Conservation (phyloP, 768 basidiomycete species). For the Brasilioporus rufonigricans region DNA sequence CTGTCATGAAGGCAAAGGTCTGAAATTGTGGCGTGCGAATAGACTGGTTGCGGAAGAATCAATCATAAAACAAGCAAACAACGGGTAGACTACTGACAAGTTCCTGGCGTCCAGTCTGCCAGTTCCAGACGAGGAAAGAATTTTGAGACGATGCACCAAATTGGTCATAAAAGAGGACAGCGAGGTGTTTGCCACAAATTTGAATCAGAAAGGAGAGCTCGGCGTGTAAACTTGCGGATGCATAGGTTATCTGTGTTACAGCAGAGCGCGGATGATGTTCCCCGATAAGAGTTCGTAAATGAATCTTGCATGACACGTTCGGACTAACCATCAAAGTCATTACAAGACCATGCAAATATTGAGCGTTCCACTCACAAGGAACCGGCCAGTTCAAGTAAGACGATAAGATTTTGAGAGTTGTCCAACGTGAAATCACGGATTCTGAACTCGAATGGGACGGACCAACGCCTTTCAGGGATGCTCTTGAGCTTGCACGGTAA, state of each 20-base stretch:
- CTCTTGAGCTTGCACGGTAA: slow-evolving; percentile 32
- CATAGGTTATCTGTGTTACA: slow-evolving; percentile 14
- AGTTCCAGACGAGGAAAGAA: slow-evolving; percentile 34
- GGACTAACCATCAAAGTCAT: slow-evolving; percentile 15
- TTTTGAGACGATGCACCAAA: neutral
- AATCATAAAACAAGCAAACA: neutral
- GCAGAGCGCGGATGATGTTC: slow-evolving; percentile 24
- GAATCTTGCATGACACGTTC: slow-evolving; percentile 19
- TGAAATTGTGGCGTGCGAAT: slow-evolving; percentile 21
- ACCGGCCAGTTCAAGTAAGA: slow-evolving; percentile 26
- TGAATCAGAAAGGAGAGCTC: slow-evolving; percentile 27
- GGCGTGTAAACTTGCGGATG: neutral
- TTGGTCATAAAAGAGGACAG: slow-evolving; percentile 25
- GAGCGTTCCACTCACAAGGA: slow-evolving; percentile 14
- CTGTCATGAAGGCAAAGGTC: slow-evolving; percentile 36
- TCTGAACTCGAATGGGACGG: slow-evolving; percentile 23
- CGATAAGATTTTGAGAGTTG: slow-evolving; percentile 35
- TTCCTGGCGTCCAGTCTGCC: slow-evolving; percentile 30
- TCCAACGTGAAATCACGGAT: slow-evolving; percentile 38
- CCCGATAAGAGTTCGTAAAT: slow-evolving; percentile 32
- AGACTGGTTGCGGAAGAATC: slow-evolving; percentile 15
- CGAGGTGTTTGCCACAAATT: slow-evolving; percentile 32
- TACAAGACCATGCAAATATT: neutral
- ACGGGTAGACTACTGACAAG: slow-evolving; percentile 22
- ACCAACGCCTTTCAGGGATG: slow-evolving; percentile 29